Conservation (phyloP, 306 rosid species). For the Malus asiatica region DNA sequence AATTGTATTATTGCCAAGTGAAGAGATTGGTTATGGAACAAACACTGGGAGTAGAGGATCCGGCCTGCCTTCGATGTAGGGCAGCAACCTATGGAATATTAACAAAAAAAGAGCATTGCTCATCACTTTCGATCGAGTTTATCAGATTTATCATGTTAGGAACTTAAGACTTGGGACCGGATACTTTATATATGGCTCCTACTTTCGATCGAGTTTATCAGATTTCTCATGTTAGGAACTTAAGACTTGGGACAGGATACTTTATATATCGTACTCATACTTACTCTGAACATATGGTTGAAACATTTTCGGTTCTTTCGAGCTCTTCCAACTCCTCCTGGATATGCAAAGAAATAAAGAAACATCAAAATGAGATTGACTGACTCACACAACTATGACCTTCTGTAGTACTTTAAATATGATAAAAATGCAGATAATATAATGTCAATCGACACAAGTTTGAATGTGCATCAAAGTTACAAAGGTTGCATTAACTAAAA, state of each 20-base stretch:
- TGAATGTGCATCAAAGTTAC: neutral
- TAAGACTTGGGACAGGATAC: neutral
- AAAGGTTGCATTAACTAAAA: neutral
- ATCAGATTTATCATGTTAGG: neutral
- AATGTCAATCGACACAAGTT: neutral
- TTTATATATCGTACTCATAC: conserved; percentile 11
- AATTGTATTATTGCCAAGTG: conserved; percentile 1
- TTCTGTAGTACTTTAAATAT: neutral
- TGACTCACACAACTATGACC: neutral
- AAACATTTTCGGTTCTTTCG: conserved; percentile 52
- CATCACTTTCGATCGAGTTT: neutral
- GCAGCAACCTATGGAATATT: conserved; percentile 42
- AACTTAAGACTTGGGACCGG: no score
- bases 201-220: neutral
- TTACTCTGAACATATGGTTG: conserved; percentile 62
- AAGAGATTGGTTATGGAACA: conserved; percentile 23
- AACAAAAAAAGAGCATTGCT: conserved; percentile 12
- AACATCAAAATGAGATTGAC: conserved; percentile 1
- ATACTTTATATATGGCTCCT: neutral
- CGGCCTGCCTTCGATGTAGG: conserved; percentile 34
- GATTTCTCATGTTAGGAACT: neutral
- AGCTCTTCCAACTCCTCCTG: conserved; percentile 79
- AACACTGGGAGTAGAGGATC: conserved; percentile 76
- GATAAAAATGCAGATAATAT: neutral
- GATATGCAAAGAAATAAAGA: conserved; percentile 1